Evolutionary conservation across 805 yeast species (phyloP), one percentile per base, ranked within the genome.

Genomic region (Wickerhamiella cacticola): DNA sequence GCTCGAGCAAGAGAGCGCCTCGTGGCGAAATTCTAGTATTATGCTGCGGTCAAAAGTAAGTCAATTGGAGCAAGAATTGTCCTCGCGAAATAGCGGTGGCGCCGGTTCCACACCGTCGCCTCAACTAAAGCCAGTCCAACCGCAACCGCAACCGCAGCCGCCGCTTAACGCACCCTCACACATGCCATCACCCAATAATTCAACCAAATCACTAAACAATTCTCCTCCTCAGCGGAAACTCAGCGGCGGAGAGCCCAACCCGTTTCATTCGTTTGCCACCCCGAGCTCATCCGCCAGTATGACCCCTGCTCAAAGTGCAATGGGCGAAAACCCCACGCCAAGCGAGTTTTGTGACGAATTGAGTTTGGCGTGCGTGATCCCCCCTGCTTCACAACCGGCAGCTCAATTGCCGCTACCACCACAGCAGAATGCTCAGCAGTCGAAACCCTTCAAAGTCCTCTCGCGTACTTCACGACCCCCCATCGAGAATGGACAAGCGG

Each of bases 281-380:
- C 16, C 41, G 16, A 10, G 25, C 9, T 26, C 34, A 5, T 16
- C 35, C 12, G 26, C 45, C 12, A 22, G 23, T 41, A 7, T 19
- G 7, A 42, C 46, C 31, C 46, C 47, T 3, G 47, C 47, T 5
- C 47, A 44, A 35, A 21, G 35, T 2, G 47, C 47, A 6, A 9
- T 44, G 8, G 41, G 47, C n/a, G 38, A 13, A 16, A 45, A 36
- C 36, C 82, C 78, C 60, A 82, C 79, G 58, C 89, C 83, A 59
- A 78, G 80, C 54, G 78, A 80, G 48, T 89, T 89, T 61, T 89
- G 97, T 60, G 74, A 74, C 22, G 76, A 79, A 56, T 71, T 89
- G 59, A 74, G 76, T 52, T 73, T 78, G 61, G 96, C 87, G 24
- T 50, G 53, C 33, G 50, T 48, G 1, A 22, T 40, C 16, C 36